Conservation (phyloP, 345 rosid species). For the Toxicodendron radicans region DNA sequence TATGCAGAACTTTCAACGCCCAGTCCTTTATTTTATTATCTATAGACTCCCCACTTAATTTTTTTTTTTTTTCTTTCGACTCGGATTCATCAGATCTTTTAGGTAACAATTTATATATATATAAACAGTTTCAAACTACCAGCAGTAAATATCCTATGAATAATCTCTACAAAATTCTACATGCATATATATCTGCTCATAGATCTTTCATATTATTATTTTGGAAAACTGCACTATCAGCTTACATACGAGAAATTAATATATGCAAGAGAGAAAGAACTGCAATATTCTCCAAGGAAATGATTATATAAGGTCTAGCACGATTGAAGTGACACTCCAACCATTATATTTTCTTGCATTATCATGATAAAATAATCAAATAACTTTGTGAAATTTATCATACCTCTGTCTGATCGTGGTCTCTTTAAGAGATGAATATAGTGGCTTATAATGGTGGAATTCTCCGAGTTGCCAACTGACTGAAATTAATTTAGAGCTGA, state of each 20-base stretch:
- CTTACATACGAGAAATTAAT: no score
- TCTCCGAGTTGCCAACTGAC: not conserved
- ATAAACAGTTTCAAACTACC: not conserved
- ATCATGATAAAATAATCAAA: not conserved
- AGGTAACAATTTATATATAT: not conserved
- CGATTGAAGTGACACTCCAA: slow-evolving; percentile 7
- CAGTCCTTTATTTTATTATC: not conserved
- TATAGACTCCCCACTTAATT: not conserved
- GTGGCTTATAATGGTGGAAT: not conserved
- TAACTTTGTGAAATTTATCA: not conserved
- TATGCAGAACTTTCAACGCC: not conserved
- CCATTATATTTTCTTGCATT: slow-evolving; percentile 8
- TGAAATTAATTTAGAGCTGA: not conserved
- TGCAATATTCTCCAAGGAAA: not conserved
- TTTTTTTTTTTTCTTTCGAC: not conserved
- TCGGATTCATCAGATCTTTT: not conserved
- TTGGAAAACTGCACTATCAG: not conserved
- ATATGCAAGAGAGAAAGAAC: no score
- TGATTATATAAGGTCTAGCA: not conserved
- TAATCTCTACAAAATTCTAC: not conserved
- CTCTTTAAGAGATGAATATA: not conserved
- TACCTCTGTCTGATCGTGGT: not conserved
- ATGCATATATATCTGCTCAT: not conserved
- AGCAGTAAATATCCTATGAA: not conserved
- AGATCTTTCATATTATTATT: not conserved